Base-by-base conservation (phyloP, 2,329 filamentous ascomycete genomes). In the Arthroderma sp. region DNA sequence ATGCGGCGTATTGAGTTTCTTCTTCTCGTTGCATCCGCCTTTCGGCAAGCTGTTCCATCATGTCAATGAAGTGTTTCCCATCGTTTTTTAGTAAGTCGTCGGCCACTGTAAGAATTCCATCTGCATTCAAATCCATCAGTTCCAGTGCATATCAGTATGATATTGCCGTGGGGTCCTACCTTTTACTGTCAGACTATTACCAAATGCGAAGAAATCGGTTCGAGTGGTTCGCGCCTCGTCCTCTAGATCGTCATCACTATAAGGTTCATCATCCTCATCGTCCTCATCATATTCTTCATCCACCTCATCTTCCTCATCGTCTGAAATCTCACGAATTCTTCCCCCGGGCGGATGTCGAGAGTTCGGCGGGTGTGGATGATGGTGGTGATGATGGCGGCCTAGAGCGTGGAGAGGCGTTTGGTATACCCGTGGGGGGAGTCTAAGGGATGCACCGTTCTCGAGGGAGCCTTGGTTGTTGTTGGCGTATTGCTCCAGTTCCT, bases 11-110 rank as follows among this genome's bases (percentile, higher is more conserved):
- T 54, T 81, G 80, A 42, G 86, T 85, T 61, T 95, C 87, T 67
- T 91, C 88, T 69, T 96, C 89, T 55, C 91, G 82, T 60, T 88
- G 86, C 89, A 98, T 95, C 56, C 91, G 80, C 57, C 89, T 85
- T 68, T 98, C 91, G 33, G 91, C 91, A 56, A 98, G 76, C 68
- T 96, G 89, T 65, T 98, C 91, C 91, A 98, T 98, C 91, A 98
- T 98, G 64, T 98, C 91, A 66, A 98, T 98, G 69, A 98, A 98
- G 61, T 94, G 94, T 66, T 94, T 94, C 58, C 91, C 91, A 66
- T 98, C 91, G 66, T 98, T 98, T 66, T 96, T 96, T 51, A 98
- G 77, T 53, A 98, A 74, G 68, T 98, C 91, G 71, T 98, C 91
- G 64, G 91, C 91, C 60, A 98, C 91, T 54, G 91, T 98, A 63